Percentiles rank a stretch among this genome's conserved stretches.
phyloP scores from a whole-genome alignment of 768 basidiomycete genomes.

The Ephemerocybe angulata region DNA sequence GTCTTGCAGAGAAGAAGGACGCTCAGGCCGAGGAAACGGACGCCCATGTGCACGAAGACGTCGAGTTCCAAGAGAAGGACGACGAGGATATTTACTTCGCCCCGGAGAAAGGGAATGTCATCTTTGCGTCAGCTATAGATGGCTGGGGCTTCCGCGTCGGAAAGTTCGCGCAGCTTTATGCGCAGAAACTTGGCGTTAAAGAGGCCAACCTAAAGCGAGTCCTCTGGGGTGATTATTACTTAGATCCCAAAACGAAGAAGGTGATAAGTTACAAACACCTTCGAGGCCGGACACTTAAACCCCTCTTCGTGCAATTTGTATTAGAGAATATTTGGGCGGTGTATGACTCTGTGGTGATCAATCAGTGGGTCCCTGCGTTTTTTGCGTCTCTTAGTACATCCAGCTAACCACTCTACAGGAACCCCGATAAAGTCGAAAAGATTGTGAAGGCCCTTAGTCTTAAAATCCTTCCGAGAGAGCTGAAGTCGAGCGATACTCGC shows the following conservation, averaged over 20 bases:
- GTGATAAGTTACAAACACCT: conserved; percentile 91
- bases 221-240: conserved; percentile 96
- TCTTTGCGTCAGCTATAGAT: conserved; percentile 94
- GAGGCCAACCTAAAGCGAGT: conserved; percentile 82
- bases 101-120: conserved; percentile 91
- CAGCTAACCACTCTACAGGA: conserved; percentile 44
- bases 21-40: conserved; percentile 62
- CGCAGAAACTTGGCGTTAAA: conserved; percentile 84
- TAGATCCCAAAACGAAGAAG: conserved; percentile 93
- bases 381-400: conserved; percentile 10
- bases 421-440: conserved; percentile 83
- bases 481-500: conserved; percentile 87
- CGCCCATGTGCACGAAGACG: conserved; percentile 52
- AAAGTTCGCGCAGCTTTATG: conserved; percentile 91
- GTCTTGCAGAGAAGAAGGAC: conserved; percentile 75
- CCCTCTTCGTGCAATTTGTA: conserved; percentile 95
- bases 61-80: conserved; percentile 89
- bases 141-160: conserved; percentile 97
- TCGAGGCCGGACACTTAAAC: conserved; percentile 82
- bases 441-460: conserved; percentile 81
- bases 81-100: conserved; percentile 98
- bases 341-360: conserved; percentile 84
- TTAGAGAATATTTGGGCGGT: conserved; percentile 97
- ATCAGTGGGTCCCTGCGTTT: conserved; percentile 64
- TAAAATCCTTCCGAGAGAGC: conserved; percentile 82